A percentile compares a stretch with the other conserved stretches of the same genome.
These are phyloP conservation scores for Styphnolobium japonicum DNA, from an alignment of 306 rosid species.

Conservation along the genomic window DNA sequence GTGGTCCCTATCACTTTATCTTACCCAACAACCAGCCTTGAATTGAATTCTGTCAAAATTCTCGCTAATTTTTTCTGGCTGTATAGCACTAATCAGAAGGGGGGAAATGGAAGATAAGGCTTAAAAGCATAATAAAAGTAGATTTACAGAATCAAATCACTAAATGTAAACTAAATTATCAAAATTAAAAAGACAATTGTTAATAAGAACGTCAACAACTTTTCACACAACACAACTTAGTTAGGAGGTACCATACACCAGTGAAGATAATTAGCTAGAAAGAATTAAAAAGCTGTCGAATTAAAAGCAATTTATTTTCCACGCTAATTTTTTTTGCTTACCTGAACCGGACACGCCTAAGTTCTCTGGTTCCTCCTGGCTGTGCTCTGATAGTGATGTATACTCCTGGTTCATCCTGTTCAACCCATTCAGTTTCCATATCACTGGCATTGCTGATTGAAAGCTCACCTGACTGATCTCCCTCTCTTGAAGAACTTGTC, in stretches of 20 bases:
- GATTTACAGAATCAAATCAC: neutral
- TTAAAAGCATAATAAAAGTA: neutral
- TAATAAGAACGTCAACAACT: neutral
- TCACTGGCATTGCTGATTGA: constrained; percentile 95
- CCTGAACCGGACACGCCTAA: constrained; percentile 95
- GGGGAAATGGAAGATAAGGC: no score
- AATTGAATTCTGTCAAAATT: no score
- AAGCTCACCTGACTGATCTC: constrained; percentile 77
- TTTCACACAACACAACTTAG: neutral
- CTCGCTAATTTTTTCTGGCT: no score
- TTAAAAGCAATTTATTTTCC: neutral
- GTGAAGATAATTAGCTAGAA: neutral
- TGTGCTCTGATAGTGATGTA: constrained; percentile 87
- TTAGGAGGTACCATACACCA: neutral
- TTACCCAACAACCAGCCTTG: no score
- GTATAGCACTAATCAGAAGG: no score
- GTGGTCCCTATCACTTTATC: no score
- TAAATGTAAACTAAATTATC: neutral
- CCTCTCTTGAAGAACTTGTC: constrained; percentile 83
- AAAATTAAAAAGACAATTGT: neutral
- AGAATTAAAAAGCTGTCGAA: neutral
- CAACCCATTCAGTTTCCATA: constrained; percentile 96
- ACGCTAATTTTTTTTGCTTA: constrained; percentile 23
- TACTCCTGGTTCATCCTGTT: constrained; percentile 95
- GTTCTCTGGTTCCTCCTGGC: constrained; percentile 85